These are phyloP conservation scores for Aspergillus persii DNA, from an alignment of 2,329 filamentous ascomycete species.

Conservation along the genomic window DNA sequence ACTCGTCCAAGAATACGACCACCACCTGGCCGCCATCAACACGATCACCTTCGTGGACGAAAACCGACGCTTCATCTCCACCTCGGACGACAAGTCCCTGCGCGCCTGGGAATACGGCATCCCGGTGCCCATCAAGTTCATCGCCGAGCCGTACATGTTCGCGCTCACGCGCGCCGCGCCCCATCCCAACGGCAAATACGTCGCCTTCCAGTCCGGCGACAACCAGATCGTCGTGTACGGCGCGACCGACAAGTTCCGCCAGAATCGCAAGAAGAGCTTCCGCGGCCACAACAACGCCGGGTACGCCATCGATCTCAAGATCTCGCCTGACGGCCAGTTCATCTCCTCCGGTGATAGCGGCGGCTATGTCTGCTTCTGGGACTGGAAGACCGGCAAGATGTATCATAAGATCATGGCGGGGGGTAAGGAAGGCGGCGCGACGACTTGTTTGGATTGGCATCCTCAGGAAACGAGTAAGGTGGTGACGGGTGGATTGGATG, in stretches of 20 bases:
- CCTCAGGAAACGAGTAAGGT: constrained; percentile 97
- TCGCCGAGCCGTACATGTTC: constrained; percentile 97
- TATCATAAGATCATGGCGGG: constrained; percentile 87
- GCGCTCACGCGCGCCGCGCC: constrained; percentile 80
- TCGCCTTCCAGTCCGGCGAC: constrained; percentile 88
- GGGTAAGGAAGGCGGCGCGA: constrained; percentile 66
- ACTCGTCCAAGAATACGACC: constrained; percentile 94
- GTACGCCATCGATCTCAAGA: constrained; percentile 83
- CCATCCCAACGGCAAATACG: constrained; percentile 89
- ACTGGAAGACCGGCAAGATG: constrained; percentile 99
- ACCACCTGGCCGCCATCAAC: constrained; percentile 96
- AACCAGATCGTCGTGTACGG: constrained; percentile 98
- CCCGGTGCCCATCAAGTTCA: constrained; percentile 96
- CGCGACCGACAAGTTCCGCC: constrained; percentile 89
- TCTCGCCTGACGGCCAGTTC: constrained; percentile 90
- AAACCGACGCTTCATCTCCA: constrained; percentile 93
- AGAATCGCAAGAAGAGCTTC: constrained; percentile 97
- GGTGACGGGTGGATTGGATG: constrained; percentile 83
- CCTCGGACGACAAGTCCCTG: constrained; percentile 93
- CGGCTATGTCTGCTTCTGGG: constrained; percentile 94
- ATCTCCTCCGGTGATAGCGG: constrained; percentile 81
- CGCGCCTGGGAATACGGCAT: constrained; percentile 99
- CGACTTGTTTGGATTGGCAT: constrained; percentile 92
- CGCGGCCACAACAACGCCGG: constrained; percentile 94
- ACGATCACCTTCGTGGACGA: constrained; percentile 96